phyloP scores from a whole-genome alignment of 169 alveolate species.

The Babesia bovis region DNA sequence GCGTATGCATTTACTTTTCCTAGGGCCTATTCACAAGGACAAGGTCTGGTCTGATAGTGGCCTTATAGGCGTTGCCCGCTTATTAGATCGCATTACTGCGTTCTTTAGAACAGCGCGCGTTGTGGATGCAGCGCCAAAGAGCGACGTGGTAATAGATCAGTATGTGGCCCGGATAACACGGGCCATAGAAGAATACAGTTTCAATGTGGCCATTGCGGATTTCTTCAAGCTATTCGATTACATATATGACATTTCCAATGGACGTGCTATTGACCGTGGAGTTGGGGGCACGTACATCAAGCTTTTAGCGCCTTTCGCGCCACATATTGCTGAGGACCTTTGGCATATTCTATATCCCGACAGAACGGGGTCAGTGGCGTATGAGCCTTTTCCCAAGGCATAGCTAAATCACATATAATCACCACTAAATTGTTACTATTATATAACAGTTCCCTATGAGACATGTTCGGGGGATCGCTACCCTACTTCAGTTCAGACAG shows the following conservation, averaged over 20 bases:
- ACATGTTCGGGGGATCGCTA: neutral
- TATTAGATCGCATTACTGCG: conserved; percentile 40
- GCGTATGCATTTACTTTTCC: conserved; percentile 82
- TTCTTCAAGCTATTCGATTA: conserved; percentile 32
- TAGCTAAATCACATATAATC: no score
- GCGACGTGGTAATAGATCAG: conserved; percentile 7
- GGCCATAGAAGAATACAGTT: conserved; percentile 65
- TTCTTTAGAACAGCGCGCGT: conserved; percentile 41
- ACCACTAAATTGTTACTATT: neutral
- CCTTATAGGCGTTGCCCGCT: conserved; percentile 66
- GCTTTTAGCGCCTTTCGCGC: conserved; percentile 79
- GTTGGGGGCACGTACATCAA: conserved; percentile 52
- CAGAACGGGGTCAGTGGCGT: neutral
- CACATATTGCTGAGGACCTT: conserved; percentile 81
- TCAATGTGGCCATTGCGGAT: conserved; percentile 68
- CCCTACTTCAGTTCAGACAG: conserved; percentile 9
- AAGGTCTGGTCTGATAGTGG: conserved; percentile 76
- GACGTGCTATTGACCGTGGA: conserved; percentile 38
- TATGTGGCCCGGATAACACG: conserved; percentile 58
- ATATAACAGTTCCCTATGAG: neutral
- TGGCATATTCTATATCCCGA: conserved; percentile 61
- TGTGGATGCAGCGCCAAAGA: neutral
- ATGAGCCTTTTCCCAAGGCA: conserved; percentile 5
- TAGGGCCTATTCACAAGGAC: conserved; percentile 84
- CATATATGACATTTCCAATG: neutral